Percentiles rank a stretch among this genome's conserved stretches.
Evolutionary conservation across 768 basidiomycete genomes (phyloP).

Genomic region (Termitomyces eurrhizus): DNA sequence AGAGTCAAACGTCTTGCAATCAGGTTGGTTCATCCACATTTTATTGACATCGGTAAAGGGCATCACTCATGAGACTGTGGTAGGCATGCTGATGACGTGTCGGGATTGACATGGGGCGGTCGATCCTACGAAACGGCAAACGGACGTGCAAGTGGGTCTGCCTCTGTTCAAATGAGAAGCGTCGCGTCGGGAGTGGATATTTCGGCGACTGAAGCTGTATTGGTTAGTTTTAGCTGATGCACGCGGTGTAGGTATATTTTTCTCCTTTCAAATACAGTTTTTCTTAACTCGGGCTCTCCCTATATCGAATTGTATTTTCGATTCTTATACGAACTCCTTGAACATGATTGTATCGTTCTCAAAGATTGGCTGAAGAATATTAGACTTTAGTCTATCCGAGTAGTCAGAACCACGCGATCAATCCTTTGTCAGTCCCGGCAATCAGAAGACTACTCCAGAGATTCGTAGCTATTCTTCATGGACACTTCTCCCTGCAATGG

Average conservation of each 20-base stretch:
- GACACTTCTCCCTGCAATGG: conserved; percentile 3
- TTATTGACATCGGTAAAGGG: background rate
- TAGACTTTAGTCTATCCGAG: background rate
- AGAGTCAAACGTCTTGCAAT: conserved; percentile 47
- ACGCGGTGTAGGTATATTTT: background rate
- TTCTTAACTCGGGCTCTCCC: background rate
- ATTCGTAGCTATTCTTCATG: background rate
- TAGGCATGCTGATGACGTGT: conserved; percentile 47
- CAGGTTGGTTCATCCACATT: conserved; percentile 27
- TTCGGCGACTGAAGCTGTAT: conserved; percentile 42
- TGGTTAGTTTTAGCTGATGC: conserved; percentile 24
- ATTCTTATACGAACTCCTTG: background rate
- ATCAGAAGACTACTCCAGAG: conserved; percentile 1
- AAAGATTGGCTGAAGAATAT: background rate
- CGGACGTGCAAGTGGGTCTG: conserved; percentile 34
- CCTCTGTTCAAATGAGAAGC: conserved; percentile 22
- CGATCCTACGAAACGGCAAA: conserved; percentile 51
- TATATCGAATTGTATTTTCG: background rate
- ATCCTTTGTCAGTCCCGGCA: background rate
- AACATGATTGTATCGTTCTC: background rate
- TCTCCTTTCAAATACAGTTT: background rate
- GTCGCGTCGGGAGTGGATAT: conserved; percentile 41
- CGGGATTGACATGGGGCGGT: conserved; percentile 55
- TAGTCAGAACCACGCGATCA: background rate
- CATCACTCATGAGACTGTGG: background rate